A percentile compares a stretch with the other conserved stretches of the same genome.
Conservation (phyloP, 2,329 filamentous ascomycete genomes). For the Monilinia aucupariae region DNA sequence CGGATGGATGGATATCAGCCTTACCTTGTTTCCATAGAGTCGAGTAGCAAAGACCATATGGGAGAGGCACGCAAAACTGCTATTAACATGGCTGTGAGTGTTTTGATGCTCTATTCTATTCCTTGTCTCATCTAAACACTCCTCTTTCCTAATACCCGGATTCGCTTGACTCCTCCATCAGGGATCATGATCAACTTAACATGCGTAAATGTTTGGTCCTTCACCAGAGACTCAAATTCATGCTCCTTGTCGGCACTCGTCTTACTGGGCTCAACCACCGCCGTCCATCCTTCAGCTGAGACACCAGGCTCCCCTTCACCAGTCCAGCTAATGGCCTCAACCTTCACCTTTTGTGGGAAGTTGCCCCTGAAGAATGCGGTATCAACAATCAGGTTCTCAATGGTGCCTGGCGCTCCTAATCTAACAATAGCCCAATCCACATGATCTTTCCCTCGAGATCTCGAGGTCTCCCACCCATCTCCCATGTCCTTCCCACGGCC, state of each 20-base stretch:
- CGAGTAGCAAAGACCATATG: no score
- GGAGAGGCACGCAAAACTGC: no score
- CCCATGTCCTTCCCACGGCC: constrained; percentile 80
- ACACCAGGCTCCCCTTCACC: constrained; percentile 49
- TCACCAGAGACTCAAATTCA: constrained; percentile 51
- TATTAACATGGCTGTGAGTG: neutral
- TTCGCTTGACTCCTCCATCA: constrained; percentile 85
- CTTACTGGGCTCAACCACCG: constrained; percentile 61
- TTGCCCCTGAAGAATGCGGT: constrained; percentile 82
- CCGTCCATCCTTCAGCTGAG: constrained; percentile 57
- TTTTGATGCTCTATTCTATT: neutral
- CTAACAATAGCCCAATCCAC: constrained; percentile 76
- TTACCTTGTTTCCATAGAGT: constrained; percentile 5
- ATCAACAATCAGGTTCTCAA: constrained; percentile 66
- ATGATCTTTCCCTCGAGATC: constrained; percentile 65
- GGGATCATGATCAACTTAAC: constrained; percentile 83
- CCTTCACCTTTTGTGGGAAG: constrained; percentile 69
- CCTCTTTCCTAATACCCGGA: constrained; percentile 68
- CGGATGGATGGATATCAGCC: neutral
- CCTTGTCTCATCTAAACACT: constrained; percentile 17
- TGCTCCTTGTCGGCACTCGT: constrained; percentile 70
- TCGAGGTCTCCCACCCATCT: constrained; percentile 80
- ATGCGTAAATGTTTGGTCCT: constrained; percentile 64
- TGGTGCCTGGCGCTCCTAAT: constrained; percentile 59
- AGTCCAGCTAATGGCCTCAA: constrained; percentile 56